These are phyloP conservation scores for Torulaspora globosa DNA, from an alignment of 1,139 yeast genomes.

Conservation along the genomic window DNA sequence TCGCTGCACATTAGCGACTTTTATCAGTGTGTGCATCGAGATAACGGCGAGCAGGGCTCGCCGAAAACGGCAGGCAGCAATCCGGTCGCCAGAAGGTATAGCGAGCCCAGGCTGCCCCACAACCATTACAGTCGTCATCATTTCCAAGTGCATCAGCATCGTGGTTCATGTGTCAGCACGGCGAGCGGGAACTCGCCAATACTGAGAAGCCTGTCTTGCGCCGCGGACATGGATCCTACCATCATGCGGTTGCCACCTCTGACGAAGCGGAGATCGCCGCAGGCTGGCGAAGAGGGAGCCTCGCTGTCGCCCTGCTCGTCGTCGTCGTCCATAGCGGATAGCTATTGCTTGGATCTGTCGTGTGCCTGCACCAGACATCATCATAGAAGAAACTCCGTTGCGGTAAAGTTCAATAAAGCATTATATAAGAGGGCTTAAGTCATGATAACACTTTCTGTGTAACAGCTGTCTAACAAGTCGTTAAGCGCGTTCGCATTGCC, in stretches of 20 bases:
- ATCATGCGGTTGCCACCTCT: conserved; percentile 3
- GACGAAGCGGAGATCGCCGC: background rate
- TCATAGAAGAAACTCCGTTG: conserved; percentile 36
- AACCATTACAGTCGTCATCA: conserved; percentile 3
- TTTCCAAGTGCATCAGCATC: conserved; percentile 8
- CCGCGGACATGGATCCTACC: conserved; percentile 10
- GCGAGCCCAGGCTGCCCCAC: conserved; percentile 12
- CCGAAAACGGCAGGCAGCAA: background rate
- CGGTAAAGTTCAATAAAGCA: conserved; percentile 33
- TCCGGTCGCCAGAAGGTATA: conserved; percentile 11
- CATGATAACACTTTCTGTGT: conserved; percentile 13
- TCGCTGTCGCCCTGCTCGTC: background rate
- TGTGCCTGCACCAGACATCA: conserved; percentile 33
- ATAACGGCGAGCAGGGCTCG: background rate
- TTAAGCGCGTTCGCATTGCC: conserved; percentile 9
- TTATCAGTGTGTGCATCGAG: conserved; percentile 21
- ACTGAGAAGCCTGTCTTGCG: conserved; percentile 11
- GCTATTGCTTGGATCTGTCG: conserved; percentile 8
- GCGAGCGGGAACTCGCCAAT: conserved; percentile 2
- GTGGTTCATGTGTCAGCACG: background rate
- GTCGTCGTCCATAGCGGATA: conserved; percentile 4
- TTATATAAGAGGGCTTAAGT: conserved; percentile 15
- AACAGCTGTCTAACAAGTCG: conserved; percentile 16
- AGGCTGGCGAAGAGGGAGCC: background rate
- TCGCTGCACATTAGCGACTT: conserved; percentile 18